These are phyloP conservation scores for Cladophialophora chaetospira DNA, from an alignment of 2,329 filamentous ascomycete genomes.

Conservation along the genomic window DNA sequence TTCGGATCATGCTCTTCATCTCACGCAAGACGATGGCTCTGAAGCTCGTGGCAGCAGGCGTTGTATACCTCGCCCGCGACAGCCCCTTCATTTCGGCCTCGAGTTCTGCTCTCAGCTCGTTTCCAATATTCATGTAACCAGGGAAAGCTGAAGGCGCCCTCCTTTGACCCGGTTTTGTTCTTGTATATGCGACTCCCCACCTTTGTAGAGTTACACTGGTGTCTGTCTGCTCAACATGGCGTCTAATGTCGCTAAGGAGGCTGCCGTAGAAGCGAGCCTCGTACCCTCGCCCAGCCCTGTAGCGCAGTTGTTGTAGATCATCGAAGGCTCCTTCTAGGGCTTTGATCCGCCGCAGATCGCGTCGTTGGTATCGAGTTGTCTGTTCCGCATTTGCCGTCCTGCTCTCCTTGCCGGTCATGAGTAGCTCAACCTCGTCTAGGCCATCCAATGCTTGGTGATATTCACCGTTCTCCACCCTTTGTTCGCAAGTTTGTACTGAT, in stretches of 20 bases:
- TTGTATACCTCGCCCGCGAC: constrained; percentile 77
- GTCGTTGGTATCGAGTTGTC: constrained; percentile 37
- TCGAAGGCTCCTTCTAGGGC: constrained; percentile 78
- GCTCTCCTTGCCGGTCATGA: constrained; percentile 67
- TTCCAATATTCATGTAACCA: constrained; percentile 73
- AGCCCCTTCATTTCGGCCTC: constrained; percentile 73
- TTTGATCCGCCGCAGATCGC: constrained; percentile 73
- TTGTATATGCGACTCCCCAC: constrained; percentile 77
- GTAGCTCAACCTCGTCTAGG: constrained; percentile 74
- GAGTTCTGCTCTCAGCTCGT: constrained; percentile 70
- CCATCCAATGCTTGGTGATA: constrained; percentile 76
- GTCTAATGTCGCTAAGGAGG: constrained; percentile 75
- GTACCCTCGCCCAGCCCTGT: constrained; percentile 82
- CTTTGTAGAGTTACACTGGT: constrained; percentile 74
- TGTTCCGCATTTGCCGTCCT: constrained; percentile 30
- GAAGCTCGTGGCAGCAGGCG: constrained; percentile 78
- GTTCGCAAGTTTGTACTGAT: constrained; percentile 74
- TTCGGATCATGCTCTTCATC: constrained; percentile 79
- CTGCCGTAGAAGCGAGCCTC: constrained; percentile 77
- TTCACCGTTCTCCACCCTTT: constrained; percentile 78
- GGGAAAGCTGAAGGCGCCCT: constrained; percentile 71
- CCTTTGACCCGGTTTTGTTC: constrained; percentile 67
- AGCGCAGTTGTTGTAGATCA: constrained; percentile 74
- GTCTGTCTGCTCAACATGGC: constrained; percentile 76
- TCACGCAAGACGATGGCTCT: constrained; percentile 82